Conservation (phyloP, 352 stramenopile species). For the Phytopythium helicoides region DNA sequence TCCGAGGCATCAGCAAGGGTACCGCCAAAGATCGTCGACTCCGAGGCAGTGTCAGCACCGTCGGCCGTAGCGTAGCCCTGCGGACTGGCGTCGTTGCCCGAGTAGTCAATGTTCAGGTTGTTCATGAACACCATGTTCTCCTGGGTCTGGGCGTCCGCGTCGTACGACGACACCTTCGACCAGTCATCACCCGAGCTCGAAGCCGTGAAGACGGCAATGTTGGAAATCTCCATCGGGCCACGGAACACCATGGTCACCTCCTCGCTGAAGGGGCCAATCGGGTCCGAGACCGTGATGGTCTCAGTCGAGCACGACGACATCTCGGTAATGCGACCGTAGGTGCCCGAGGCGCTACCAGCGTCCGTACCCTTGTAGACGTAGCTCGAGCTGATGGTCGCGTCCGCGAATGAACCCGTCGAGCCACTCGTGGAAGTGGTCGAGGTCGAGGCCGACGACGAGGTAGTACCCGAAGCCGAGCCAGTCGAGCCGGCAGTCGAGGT, state of each 20-base stretch:
- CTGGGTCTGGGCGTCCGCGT: constrained; percentile 16
- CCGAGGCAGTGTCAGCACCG: constrained; percentile 20
- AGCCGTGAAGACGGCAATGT: constrained; percentile 45
- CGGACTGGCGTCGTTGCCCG: constrained; percentile 32
- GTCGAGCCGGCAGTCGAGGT: constrained; percentile 9
- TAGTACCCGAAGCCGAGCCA: constrained; percentile 7
- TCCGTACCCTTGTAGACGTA: constrained; percentile 39
- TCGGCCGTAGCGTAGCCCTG: constrained; percentile 42
- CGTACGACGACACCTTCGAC: constrained; percentile 47
- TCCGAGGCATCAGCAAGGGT: constrained; percentile 48
- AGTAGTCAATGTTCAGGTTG: constrained; percentile 63
- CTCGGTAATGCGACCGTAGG: constrained; percentile 43
- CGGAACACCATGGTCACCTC: constrained; percentile 59
- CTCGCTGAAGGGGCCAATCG: constrained; percentile 46
- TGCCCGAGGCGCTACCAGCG: constrained; percentile 34
- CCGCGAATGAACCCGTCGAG: constrained; percentile 23
- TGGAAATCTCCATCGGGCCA: constrained; percentile 59
- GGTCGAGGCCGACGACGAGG: constrained; percentile 12
- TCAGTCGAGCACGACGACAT: constrained; percentile 31
- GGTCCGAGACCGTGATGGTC: constrained; percentile 27
- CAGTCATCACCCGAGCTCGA: constrained; percentile 23
- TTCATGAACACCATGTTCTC: constrained; percentile 66
- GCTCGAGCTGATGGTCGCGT: constrained; percentile 45
- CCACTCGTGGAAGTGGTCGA: constrained; percentile 7
- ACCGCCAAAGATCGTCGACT: constrained; percentile 44